Conservation (phyloP, 208 protist genomes). For the Acanthamoeba healyi region DNA sequence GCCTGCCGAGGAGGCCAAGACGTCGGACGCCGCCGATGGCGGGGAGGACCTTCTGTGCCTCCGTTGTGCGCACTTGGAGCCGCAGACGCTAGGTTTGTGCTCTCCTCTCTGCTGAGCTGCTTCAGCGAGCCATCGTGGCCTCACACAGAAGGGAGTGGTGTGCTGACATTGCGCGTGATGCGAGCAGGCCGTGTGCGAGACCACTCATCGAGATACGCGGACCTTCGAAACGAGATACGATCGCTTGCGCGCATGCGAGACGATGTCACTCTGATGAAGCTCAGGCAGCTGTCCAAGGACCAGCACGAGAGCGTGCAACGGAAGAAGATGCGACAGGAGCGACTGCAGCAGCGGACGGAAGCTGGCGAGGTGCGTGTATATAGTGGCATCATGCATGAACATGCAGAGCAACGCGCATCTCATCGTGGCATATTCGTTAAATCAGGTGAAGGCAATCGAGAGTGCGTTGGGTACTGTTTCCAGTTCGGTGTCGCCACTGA, state of each 20-base stretch:
- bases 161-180: background rate
- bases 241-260: background rate
- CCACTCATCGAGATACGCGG: background rate
- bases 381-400: background rate
- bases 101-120: background rate
- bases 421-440: background rate
- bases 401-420: too few relatives aligned
- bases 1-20: background rate
- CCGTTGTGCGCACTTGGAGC: background rate
- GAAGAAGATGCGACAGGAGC: constrained; percentile 40
- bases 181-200: background rate
- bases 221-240: background rate
- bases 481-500: constrained; percentile 6
- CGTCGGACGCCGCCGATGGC: background rate
- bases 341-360: constrained; percentile 31
- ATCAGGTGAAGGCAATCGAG: constrained; percentile 43
- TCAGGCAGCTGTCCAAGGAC: constrained; percentile 27
- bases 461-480: constrained; percentile 5
- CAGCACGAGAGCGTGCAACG: constrained; percentile 6
- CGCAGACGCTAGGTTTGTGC: constrained; percentile 42
- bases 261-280: constrained; percentile 9
- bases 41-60: constrained; percentile 17
- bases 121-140: too few relatives aligned
- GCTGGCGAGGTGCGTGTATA: constrained; percentile 15
- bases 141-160: background rate